Percentiles rank a stretch among this genome's conserved stretches.
Evolutionary conservation across 1,284 basidiomycete species (phyloP).

Genomic region (Malassezia caprae): DNA sequence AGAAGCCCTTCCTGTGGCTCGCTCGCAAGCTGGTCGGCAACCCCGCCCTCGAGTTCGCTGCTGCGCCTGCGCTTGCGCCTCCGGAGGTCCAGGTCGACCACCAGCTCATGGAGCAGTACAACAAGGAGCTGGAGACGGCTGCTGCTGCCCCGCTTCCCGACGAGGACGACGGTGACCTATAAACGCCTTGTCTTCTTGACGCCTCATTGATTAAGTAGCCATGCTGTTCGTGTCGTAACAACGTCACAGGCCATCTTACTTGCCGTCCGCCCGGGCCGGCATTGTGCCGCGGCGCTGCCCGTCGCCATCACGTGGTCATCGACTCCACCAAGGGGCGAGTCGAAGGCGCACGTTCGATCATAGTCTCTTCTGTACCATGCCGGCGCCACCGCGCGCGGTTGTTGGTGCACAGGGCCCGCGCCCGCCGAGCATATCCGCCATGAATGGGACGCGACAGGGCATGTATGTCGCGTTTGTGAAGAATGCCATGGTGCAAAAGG

Average conservation of each 20-base stretch:
- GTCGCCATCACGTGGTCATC: conserved; percentile 2
- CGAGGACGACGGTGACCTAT: conserved; percentile 52
- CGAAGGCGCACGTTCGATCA: background rate
- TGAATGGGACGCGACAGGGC: conserved; percentile 51
- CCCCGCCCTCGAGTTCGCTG: conserved; percentile 81
- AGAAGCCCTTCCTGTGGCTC: conserved; percentile 99
- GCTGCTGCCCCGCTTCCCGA: conserved; percentile 53
- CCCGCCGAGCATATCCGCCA: background rate
- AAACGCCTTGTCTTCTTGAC: conserved; percentile 8
- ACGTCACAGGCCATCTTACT: background rate
- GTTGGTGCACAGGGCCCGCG: background rate
- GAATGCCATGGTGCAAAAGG: conserved; percentile 67
- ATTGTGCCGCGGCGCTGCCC: background rate
- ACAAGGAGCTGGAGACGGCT: conserved; percentile 61
- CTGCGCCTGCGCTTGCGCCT: conserved; percentile 87
- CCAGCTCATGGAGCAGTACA: conserved; percentile 71
- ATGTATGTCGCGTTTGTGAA: conserved; percentile 76
- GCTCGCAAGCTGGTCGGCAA: conserved; percentile 96
- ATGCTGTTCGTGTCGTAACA: background rate
- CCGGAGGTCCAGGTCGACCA: conserved; percentile 82
- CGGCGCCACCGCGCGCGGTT: conserved; percentile 8
- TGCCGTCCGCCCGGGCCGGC: background rate
- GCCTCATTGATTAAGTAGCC: background rate
- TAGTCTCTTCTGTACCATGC: conserved; percentile 1
- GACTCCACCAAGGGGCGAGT: background rate